These are phyloP conservation scores for Haplographium delicatum DNA, from an alignment of 495 filamentous ascomycete species.

Conservation along the genomic window DNA sequence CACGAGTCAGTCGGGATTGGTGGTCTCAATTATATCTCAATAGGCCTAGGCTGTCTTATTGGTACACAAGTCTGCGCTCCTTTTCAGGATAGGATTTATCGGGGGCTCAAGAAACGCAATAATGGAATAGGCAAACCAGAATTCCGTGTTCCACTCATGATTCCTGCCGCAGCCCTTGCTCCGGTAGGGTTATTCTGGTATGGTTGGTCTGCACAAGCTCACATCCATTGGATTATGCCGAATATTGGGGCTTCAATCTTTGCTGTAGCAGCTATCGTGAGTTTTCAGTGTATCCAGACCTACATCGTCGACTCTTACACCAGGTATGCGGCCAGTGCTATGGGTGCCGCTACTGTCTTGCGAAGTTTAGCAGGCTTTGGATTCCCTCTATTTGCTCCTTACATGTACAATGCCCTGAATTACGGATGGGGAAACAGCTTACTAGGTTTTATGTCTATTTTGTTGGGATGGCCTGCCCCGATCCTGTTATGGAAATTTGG, in stretches of 20 bases:
- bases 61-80: constrained; percentile 50
- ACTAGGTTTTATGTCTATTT: constrained; percentile 47
- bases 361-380: constrained; percentile 66
- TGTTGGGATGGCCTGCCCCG: constrained; percentile 44
- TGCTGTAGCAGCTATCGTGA: constrained; percentile 52
- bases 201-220: constrained; percentile 62
- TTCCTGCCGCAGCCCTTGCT: constrained; percentile 50
- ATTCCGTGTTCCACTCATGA: constrained; percentile 66
- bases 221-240: constrained; percentile 66
- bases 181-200: constrained; percentile 67
- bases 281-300: constrained; percentile 68
- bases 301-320: constrained; percentile 78
- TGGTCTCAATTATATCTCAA: constrained; percentile 60
- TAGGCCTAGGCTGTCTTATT: constrained; percentile 51
- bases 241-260: constrained; percentile 65
- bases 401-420: constrained; percentile 52
- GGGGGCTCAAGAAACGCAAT: constrained; percentile 53
- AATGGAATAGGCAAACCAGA: constrained; percentile 57
- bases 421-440: constrained; percentile 54
- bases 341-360: constrained; percentile 63
- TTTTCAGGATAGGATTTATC: constrained; percentile 58
- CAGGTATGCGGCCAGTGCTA: constrained; percentile 66
- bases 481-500: constrained; percentile 48
- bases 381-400: constrained; percentile 73
- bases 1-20: constrained; percentile 55